Conservation (phyloP, 768 basidiomycete genomes). For the Omphalotus guepiniiformis region DNA sequence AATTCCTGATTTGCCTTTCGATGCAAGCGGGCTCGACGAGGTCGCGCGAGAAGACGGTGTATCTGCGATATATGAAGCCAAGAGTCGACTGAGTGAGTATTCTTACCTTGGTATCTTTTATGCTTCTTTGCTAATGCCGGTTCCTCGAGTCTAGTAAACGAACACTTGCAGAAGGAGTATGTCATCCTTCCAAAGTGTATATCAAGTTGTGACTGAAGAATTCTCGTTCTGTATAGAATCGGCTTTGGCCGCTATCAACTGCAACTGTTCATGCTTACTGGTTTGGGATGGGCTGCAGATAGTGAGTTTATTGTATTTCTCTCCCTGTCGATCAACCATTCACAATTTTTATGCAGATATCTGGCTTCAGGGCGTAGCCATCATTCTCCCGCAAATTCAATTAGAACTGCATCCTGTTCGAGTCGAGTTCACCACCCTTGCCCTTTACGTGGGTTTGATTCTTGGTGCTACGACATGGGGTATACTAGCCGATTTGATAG, state of each 20-base stretch:
- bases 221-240: constrained; percentile 27
- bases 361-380: constrained; percentile 45
- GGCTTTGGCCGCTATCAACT: constrained; percentile 48
- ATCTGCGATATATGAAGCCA: constrained; percentile 27
- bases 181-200: constrained; percentile 9
- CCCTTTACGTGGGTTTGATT: constrained; percentile 46
- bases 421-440: constrained; percentile 42
- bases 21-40: no score
- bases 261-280: constrained; percentile 42
- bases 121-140: background rate
- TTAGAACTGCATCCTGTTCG: constrained; percentile 38
- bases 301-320: constrained; percentile 28
- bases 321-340: background rate
- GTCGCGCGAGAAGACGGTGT: constrained; percentile 20
- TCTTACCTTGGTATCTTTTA: background rate
- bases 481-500: constrained; percentile 44
- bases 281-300: constrained; percentile 47
- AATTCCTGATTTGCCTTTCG: no score
- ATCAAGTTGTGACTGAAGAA: background rate
- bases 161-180: constrained; percentile 42
- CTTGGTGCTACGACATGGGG: constrained; percentile 48
- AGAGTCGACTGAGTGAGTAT: constrained; percentile 26
- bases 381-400: constrained; percentile 40
- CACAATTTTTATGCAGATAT: constrained; percentile 21
- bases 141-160: constrained; percentile 32